Base-by-base conservation (phyloP, 805 yeast genomes). In the Maudiozyma pseudohumilis region DNA sequence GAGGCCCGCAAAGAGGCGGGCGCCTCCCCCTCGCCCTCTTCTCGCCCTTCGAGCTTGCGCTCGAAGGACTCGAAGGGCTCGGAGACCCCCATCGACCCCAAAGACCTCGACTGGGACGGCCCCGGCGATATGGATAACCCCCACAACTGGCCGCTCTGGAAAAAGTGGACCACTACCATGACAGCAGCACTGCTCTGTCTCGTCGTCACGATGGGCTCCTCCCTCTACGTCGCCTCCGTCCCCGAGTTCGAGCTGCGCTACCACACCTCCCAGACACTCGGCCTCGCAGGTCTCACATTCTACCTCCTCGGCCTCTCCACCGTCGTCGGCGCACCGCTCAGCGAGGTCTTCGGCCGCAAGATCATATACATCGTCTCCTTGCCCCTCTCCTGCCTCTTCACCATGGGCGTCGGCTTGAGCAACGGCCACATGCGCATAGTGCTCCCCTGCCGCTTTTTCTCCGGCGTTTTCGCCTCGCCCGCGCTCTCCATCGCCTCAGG, bases 401-500 rank as follows among this genome's bases (percentile, higher is more conserved):
- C 76, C 16, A 75, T 80, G 79, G 87, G 86, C 41, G 79, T 79
- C 38, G 87, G 81, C 27, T 62, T 78, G 40, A 68, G 84, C 1
- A 60, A 66, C 26, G 75, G 61, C 13, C 55, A 80, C 46, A 77
- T 82, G 46, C 65, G 74, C 40, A 65, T 72, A 9, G 66, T 82
- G 21, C 61, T 85, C 34, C 77, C 86, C 5, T 64, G 83, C 32
- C 63, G 95, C 48, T 81, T 82, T 52, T 73, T 86, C 49, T 66
- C 80, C 16, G 94, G 94, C 1, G 67, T 79, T 21, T 69, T 79
- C 34, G 85, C 92, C 1, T 77, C 88, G 2, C 94, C 92, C 3
- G 86, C 88, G 2, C 67, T 86, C 61, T 79, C 94, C 8, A 75
- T 83, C 46, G 89, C 86, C 10, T 86, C 88, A 37, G 96, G 95